A percentile compares a stretch with the other conserved stretches of the same genome.
Conservation (phyloP, 169 alveolate species). For the Amoebophrya sp. region DNA sequence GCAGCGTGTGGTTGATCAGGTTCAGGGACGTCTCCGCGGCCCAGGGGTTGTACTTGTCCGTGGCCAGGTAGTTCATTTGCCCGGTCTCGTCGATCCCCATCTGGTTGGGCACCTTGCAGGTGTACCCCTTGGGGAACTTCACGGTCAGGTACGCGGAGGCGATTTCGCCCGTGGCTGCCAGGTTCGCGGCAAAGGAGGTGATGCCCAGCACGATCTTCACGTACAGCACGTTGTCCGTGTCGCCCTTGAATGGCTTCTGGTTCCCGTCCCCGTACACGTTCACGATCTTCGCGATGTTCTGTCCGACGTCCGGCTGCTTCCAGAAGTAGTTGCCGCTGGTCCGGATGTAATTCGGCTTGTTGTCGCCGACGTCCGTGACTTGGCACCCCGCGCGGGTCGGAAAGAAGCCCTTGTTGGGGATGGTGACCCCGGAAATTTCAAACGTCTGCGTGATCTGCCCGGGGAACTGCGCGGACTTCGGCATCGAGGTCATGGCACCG, state of each 20-base stretch:
- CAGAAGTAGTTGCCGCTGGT: constrained; percentile 30
- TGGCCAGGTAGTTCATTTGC: not conserved
- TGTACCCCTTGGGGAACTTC: not conserved
- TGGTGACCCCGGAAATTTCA: not conserved
- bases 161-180: not conserved
- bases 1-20: not conserved
- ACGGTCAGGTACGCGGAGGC: not conserved
- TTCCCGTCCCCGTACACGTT: constrained; percentile 31
- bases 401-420: constrained; percentile 33
- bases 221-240: constrained; percentile 33
- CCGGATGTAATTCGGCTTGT: constrained; percentile 29
- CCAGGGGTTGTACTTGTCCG: not conserved
- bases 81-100: not conserved
- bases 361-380: not conserved
- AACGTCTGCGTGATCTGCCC: constrained; percentile 6
- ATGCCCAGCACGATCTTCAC: constrained; percentile 24
- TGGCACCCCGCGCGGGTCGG: constrained; percentile 26
- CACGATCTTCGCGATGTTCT: constrained; percentile 19
- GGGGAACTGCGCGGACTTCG: not conserved
- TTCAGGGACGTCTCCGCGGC: not conserved
- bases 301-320: constrained; percentile 38
- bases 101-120: not conserved
- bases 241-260: constrained; percentile 33
- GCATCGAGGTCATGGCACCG: constrained; percentile 23
- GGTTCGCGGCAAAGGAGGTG: constrained; percentile 30